Evolutionary conservation across 2,329 filamentous ascomycete species (phyloP).

Genomic region (Verticillium tricorpus): DNA sequence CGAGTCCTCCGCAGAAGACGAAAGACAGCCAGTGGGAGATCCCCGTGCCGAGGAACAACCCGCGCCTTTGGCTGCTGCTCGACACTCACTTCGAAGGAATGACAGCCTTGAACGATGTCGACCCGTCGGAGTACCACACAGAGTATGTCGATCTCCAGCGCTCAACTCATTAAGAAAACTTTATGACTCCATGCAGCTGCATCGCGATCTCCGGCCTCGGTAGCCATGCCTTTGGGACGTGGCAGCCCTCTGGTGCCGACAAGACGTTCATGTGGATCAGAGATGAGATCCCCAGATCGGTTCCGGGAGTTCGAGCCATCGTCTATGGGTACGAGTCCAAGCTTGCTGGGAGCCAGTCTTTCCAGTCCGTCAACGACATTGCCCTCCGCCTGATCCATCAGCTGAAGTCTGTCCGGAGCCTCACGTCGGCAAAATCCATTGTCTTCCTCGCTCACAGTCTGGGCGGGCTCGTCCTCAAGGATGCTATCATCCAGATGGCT

Average conservation of each 20-base stretch:
- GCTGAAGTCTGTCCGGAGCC: not conserved
- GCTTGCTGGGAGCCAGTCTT: not conserved
- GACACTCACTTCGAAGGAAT: not conserved
- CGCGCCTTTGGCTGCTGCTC: not conserved
- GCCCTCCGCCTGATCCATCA: not conserved
- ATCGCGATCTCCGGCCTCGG: not conserved
- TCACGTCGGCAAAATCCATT: not conserved
- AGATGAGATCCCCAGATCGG: not conserved
- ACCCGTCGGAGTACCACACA: not conserved
- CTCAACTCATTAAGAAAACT: not conserved
- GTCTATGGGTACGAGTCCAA: not conserved
- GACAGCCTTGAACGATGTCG: not conserved
- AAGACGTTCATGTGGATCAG: not conserved
- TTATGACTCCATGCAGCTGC: not conserved
- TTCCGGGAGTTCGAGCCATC: not conserved
- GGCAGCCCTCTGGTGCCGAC: not conserved
- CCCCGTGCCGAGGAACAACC: not conserved
- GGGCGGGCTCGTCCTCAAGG: not conserved
- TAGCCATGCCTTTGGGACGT: not conserved
- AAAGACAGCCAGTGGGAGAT: not conserved
- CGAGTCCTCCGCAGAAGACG: not conserved
- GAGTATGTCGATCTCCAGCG: not conserved
- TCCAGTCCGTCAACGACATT: not conserved
- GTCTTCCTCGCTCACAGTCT: not conserved
- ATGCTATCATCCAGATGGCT: not conserved